Percentiles rank a stretch among this genome's conserved stretches.
These are phyloP conservation scores for Odonthalia washingtoniensis DNA, from an alignment of 31 red algal genomes.

Conservation along the genomic window DNA sequence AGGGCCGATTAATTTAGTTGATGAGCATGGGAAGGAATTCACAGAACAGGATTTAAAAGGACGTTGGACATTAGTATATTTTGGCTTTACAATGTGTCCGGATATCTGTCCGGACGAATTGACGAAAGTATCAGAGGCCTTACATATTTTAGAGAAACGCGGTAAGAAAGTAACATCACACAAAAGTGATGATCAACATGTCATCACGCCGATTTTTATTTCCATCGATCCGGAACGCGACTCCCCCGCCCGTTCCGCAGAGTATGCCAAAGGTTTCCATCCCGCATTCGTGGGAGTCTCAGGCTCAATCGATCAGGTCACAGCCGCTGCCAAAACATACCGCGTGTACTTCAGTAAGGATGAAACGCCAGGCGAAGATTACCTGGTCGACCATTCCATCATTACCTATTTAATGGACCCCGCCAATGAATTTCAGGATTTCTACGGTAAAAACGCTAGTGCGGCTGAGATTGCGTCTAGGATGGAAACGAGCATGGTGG, in stretches of 20 bases:
- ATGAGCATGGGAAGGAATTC: constrained; percentile 60
- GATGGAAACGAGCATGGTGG: constrained; percentile 55
- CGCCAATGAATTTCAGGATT: constrained; percentile 81
- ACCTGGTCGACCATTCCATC: constrained; percentile 94
- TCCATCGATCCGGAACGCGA: constrained; percentile 94
- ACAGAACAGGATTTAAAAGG: constrained; percentile 67
- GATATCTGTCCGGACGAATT: constrained; percentile 98
- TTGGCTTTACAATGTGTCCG: constrained; percentile 97
- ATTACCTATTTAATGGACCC: constrained; percentile 98
- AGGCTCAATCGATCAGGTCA: constrained; percentile 69
- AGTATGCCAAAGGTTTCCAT: constrained; percentile 88
- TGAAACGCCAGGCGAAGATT: constrained; percentile 72
- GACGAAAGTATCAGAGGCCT: constrained; percentile 83
- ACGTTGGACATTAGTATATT: constrained; percentile 85
- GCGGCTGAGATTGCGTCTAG: constrained; percentile 79
- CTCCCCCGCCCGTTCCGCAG: constrained; percentile 63
- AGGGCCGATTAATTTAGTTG: constrained; percentile 82
- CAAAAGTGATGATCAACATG: constrained; percentile 4
- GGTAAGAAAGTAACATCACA: constrained; percentile 32
- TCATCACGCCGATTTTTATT: constrained; percentile 79
- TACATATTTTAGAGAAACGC: constrained; percentile 69
- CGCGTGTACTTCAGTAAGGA: constrained; percentile 92
- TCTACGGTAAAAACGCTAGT: constrained; percentile 87
- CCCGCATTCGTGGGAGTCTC: constrained; percentile 78
- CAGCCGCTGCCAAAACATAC: constrained; percentile 75